Percentiles rank a stretch among this genome's conserved stretches.
These are phyloP conservation scores for Chaetoceros muelleri DNA, from an alignment of 108 stramenopile species.

Conservation along the genomic window DNA sequence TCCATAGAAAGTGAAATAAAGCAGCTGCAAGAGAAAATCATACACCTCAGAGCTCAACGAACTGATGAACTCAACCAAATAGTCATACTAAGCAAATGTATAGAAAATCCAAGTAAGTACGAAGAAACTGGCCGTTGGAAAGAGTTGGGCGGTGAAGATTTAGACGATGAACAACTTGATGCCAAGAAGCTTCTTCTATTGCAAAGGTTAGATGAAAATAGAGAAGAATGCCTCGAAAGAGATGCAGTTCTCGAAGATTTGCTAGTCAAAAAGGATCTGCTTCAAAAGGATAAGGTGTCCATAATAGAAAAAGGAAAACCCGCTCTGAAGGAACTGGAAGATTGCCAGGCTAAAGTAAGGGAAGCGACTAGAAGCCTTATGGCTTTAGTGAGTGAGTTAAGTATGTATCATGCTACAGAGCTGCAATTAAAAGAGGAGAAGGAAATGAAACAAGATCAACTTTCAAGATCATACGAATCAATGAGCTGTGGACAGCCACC, in stretches of 20 bases:
- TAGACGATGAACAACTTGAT: neutral
- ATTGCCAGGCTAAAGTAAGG: neutral
- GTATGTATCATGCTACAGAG: neutral
- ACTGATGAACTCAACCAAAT: neutral
- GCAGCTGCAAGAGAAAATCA: no score
- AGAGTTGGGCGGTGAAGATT: neutral
- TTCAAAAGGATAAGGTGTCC: neutral
- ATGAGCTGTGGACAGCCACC: no score
- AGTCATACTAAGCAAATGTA: neutral
- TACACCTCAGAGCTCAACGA: neutral
- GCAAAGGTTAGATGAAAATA: neutral
- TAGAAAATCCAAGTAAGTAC: neutral
- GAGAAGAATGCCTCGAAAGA: neutral
- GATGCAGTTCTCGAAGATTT: neutral
- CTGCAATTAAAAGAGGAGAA: neutral
- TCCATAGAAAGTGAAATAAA: no score
- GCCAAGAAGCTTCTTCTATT: neutral
- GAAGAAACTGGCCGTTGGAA: neutral
- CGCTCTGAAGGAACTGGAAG: neutral
- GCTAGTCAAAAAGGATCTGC: neutral
- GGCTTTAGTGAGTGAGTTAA: neutral
- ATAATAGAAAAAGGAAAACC: no score
- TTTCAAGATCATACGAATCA: no score
- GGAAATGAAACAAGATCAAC: neutral
- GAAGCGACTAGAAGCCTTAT: neutral